A percentile compares a stretch with the other conserved stretches of the same genome.
Evolutionary conservation across 179 eudicot genomes (phyloP).

Genomic region (Silene coronaria): DNA sequence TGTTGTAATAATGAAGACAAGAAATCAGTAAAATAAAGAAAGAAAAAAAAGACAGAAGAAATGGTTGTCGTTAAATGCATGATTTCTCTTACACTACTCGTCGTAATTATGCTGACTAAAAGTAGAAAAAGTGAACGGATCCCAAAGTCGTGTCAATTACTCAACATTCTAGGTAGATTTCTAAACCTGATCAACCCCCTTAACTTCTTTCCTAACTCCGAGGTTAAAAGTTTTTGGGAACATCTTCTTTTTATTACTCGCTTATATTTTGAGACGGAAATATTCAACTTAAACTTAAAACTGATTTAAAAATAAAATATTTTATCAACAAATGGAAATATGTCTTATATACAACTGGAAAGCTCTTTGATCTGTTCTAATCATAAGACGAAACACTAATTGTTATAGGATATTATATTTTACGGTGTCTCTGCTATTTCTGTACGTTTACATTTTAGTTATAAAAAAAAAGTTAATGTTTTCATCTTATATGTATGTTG

Average conservation of each 20-base stretch:
- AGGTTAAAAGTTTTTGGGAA: slow-evolving; percentile 17
- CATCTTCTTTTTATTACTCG: background rate
- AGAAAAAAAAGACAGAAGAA: background rate
- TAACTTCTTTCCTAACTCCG: slow-evolving; percentile 18
- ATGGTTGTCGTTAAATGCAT: background rate
- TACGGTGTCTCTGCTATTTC: no score
- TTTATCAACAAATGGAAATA: no score
- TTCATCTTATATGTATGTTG: no score
- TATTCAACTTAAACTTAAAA: no score
- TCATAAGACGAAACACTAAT: no score
- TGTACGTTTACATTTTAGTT: no score
- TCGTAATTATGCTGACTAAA: slow-evolving; percentile 3
- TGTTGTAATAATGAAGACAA: background rate
- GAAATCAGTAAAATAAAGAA: background rate
- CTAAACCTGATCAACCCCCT: slow-evolving; percentile 22
- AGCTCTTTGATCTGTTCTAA: no score
- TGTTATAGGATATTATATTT: no score
- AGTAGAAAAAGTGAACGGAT: slow-evolving; percentile 17
- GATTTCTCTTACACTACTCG: background rate
- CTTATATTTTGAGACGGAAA: no score
- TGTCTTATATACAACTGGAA: no score
- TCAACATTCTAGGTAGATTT: slow-evolving; percentile 27
- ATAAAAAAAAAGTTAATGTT: no score
- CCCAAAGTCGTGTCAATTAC: slow-evolving; percentile 36
- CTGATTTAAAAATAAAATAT: no score